Evolutionary conservation across 768 basidiomycete genomes (phyloP).

Genomic region (Candolleomyces eurysporus): DNA sequence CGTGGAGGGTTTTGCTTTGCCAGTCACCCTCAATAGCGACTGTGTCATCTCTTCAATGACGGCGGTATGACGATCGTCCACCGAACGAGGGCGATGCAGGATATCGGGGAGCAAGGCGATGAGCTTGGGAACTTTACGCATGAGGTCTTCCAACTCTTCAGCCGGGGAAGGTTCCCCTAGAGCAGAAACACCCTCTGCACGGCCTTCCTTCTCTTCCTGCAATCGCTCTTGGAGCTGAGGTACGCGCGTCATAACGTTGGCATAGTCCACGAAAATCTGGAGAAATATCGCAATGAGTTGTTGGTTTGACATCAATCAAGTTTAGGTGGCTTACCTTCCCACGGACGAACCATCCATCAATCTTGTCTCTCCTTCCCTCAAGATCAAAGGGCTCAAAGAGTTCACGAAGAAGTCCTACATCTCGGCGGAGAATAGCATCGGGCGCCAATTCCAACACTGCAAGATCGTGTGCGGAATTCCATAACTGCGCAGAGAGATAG

Average conservation of each 20-base stretch:
- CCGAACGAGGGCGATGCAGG: constrained; percentile 44
- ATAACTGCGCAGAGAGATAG: constrained; percentile 67
- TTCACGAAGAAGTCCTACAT: constrained; percentile 59
- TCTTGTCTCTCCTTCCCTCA: constrained; percentile 37
- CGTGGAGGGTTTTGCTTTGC: constrained; percentile 56
- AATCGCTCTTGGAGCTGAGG: constrained; percentile 48
- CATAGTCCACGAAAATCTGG: constrained; percentile 74
- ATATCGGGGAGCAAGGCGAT: constrained; percentile 70
- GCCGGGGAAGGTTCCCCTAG: constrained; percentile 43
- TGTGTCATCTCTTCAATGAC: constrained; percentile 74
- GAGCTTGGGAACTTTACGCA: constrained; percentile 58
- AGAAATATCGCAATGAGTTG: neutral
- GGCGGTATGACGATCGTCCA: constrained; percentile 64
- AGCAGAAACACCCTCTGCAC: constrained; percentile 31
- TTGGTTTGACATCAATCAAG: constrained; percentile 3
- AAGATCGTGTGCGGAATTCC: constrained; percentile 76
- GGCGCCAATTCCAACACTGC: constrained; percentile 86
- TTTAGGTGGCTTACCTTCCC: constrained; percentile 65
- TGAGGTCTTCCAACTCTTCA: constrained; percentile 58
- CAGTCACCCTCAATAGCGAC: constrained; percentile 55
- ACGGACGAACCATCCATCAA: constrained; percentile 78
- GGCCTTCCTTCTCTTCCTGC: constrained; percentile 26
- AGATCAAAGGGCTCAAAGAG: constrained; percentile 63
- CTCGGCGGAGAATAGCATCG: constrained; percentile 75
- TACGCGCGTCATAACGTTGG: constrained; percentile 56